Evolutionary conservation across 768 basidiomycete species (phyloP), one percentile per base, ranked within the genome.

Genomic region (Leccinum aurantiacum): DNA sequence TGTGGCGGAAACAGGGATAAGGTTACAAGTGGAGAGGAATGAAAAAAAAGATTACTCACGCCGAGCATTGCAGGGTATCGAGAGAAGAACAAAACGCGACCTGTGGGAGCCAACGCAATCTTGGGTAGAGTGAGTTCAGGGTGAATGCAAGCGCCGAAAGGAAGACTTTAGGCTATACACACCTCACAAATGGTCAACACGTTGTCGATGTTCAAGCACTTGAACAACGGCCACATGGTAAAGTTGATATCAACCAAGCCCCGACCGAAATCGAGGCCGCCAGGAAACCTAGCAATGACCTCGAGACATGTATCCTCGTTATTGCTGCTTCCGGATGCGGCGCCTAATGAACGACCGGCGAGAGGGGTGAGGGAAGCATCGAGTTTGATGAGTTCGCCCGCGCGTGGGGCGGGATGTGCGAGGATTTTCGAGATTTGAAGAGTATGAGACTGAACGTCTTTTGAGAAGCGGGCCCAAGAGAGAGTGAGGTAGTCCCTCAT

Each of bases 401-500:
- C 88, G 53, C 93, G 88, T 37, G 92, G 93, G 11, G 91, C 90
- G 27, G 92, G 92, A 69, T 91, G 90, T 1, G 91, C 88, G 47
- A 93, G 83, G 65, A 93, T 91, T 74, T 92, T 92, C 54, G 89
- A 89, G 58, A 93, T 93, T 70, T 93, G 92, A 56, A 95, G 80
- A 9, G 93, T 93, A 69, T 97, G 95, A 0, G 90, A 90, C 74
- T 93, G 91, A 4, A 95, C 93, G 67, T 96, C 93, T 75, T 95
- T 95, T 56, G 91, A 91, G 77, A 93, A 94, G 53, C 91, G 88
- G 17, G 93, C 93, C 93, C 93, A 95, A 4, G 90, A 92, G 49
- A 97, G 86, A n/a, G 94, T 94, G 48, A 98, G 84, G 69, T 92
- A 95, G 76, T 98, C 95, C 56, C 91, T 84, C 90, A 98, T 93